Base-by-base conservation (phyloP, 192 early-diverging fungal genomes). In the Geranomyces michiganensis region DNA sequence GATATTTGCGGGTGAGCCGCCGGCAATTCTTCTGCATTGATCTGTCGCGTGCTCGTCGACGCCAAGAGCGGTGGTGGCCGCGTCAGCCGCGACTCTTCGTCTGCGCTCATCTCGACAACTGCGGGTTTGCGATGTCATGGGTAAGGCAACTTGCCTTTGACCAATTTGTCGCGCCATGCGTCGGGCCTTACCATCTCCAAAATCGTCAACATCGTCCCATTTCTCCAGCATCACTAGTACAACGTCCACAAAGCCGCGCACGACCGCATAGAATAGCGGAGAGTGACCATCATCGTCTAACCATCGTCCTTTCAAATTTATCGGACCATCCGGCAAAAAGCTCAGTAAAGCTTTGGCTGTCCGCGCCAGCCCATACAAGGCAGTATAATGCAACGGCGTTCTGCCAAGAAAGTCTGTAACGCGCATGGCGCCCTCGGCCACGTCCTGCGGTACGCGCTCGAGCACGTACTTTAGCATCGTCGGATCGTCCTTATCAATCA, bases 201-300 rank as follows among this genome's bases (percentile, higher is more conserved):
- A 19, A 56, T 41, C 55, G 41, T 68, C 65, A 4, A 68, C 65
- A 48, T 62, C 21, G 56, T n/a, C 46, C 73, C 66, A 60, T 19
- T 30, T 62, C 13, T 32, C 43, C 44, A 74, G 3, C 3, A 74
- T 24, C 21, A 63, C 36, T 36, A 62, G 14, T 0, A 74, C 33
- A 59, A 74, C 65, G 22, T 74, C 73, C 8, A 62, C 73, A 68
- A 62, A 68, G 7, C 73, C 73, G 26, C 60, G 77, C 4, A 86
- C 69, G 0, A 89, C 84, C 17, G 85, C 87, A 45, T 86, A 87
- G 56, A 91, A 87, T 0, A 91, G 33, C 4, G 89, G 89, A 1
- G 82, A 86, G 69, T 84, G 81, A 0, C 88, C 89, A 67, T 91
- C 87, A n/a, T 82, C 72, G 61, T 91, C 89, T n/a, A 79, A 70